Conservation (phyloP, 2,329 filamentous ascomycete genomes). For the Ophiocordyceps camponoti-rufipedis region DNA sequence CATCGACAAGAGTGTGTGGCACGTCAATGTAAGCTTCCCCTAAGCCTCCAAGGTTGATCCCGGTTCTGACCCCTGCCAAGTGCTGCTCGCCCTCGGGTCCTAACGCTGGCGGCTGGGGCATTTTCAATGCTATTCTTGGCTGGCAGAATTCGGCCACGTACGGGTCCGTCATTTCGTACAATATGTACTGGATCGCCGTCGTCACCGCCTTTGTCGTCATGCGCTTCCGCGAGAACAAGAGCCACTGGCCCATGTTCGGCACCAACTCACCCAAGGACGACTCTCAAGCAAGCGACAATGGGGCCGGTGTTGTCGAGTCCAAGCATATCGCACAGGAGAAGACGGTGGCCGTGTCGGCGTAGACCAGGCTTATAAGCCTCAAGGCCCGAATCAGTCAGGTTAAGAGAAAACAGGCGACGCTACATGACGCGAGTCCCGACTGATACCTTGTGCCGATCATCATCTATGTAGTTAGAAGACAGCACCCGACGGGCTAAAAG, state of each 20-base stretch:
- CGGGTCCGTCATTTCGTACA: slow-evolving; percentile 74
- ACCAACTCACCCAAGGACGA: slow-evolving; percentile 17
- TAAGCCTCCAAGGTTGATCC: slow-evolving; percentile 4
- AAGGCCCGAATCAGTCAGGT: background rate
- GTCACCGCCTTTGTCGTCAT: slow-evolving; percentile 50
- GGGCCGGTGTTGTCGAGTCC: slow-evolving; percentile 3
- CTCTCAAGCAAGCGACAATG: background rate
- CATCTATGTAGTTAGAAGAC: background rate
- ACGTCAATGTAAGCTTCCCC: slow-evolving; percentile 45
- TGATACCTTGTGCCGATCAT: background rate
- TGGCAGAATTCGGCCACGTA: slow-evolving; percentile 84
- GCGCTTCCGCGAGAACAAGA: slow-evolving; percentile 45
- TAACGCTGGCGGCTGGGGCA: slow-evolving; percentile 64
- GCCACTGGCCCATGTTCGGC: slow-evolving; percentile 20
- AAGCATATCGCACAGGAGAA: slow-evolving; percentile 10
- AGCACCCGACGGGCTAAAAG: background rate
- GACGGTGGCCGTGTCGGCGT: slow-evolving; percentile 6
- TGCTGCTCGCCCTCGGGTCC: slow-evolving; percentile 61
- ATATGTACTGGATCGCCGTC: slow-evolving; percentile 67
- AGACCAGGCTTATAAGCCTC: too few relatives aligned
- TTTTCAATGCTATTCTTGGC: slow-evolving; percentile 72
- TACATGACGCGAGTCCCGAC: background rate
- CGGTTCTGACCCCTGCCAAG: slow-evolving; percentile 15
- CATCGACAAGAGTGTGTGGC: slow-evolving; percentile 62
- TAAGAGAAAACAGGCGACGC: background rate